Evolutionary conservation across 2,329 filamentous ascomycete genomes (phyloP), one percentile per base, ranked within the genome.

Genomic region (Pseudogymnoascus sp.): DNA sequence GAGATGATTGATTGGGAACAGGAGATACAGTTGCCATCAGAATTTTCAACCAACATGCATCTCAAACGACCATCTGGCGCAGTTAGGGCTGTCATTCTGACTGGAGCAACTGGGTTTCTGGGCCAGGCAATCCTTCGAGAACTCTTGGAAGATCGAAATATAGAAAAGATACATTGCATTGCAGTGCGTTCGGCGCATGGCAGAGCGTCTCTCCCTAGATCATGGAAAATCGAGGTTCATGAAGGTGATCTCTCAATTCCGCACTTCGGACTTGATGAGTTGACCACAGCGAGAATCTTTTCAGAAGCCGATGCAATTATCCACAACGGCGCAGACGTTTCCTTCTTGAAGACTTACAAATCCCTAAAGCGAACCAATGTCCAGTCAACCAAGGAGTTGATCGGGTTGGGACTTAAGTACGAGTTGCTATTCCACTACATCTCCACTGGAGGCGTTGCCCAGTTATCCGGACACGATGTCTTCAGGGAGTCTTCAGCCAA

Each of bases 291-390:
- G 2, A 25, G 25, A 1, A 66, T 83, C 1, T 69, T 70, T n/a
- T 25, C 56, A 3, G 53, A 67, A 3, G 74, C 71, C 1, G 75
- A 81, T 66, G 68, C 79, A 3, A 79, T 88, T 60, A 79, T 89
- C 25, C 87, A 84, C 70, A 76, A 73, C 61, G 82, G 78, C 6
- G 79, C 79, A n/a, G 74, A 76, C 18, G 70, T 72, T 12, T 75
- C 70, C 5, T 78, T 71, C 68, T 64, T 71, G 66, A 74, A 79
- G 28, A 68, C 69, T 1, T 81, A 79, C 66, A 31, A 68, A 7
- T 68, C 71, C 0, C 69, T 81, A 0, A 69, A 71, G 1, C 53
- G 61, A 1, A 62, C 69, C 25, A 81, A 81, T 64, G 66, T 79
- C 2, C 14, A 64, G 0, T 69, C 77, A 0, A 78, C 75, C 1